Conservation (phyloP, 768 basidiomycete genomes). For the Russula earlei region DNA sequence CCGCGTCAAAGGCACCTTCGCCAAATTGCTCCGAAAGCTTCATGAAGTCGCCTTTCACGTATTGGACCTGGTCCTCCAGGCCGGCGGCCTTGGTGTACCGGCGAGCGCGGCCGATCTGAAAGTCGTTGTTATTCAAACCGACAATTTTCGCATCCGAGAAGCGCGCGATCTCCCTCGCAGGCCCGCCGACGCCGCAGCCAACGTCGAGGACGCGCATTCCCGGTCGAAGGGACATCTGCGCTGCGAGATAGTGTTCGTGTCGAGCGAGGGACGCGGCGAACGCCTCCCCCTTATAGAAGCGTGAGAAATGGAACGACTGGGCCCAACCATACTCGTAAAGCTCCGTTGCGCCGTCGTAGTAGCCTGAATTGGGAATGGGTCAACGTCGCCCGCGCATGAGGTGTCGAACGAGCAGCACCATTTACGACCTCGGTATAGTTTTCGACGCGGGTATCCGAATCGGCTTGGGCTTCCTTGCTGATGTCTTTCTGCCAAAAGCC, state of each 20-base stretch:
- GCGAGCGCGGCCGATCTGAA: conserved; percentile 82
- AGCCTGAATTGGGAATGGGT: conserved; percentile 42
- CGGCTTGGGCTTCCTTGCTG: conserved; percentile 49
- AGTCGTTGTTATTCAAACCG: conserved; percentile 94
- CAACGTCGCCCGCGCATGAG: not conserved
- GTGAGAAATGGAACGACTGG: conserved; percentile 90
- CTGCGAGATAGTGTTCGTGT: conserved; percentile 94
- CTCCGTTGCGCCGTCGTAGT: conserved; percentile 94
- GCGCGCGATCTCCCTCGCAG: conserved; percentile 88
- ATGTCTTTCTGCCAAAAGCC: conserved; percentile 88
- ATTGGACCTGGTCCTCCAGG: conserved; percentile 67
- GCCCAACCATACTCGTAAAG: conserved; percentile 94
- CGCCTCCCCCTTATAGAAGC: conserved; percentile 88
- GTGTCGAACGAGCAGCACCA: conserved; percentile 38
- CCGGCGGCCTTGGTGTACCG: conserved; percentile 73
- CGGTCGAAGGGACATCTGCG: conserved; percentile 72
- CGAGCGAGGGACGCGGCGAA: conserved; percentile 74
- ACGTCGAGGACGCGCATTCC: conserved; percentile 98
- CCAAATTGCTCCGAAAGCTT: conserved; percentile 87
- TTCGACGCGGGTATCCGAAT: conserved; percentile 65
- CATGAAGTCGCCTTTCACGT: conserved; percentile 95
- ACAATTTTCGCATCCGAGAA: conserved; percentile 81
- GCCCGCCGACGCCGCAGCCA: conserved; percentile 96
- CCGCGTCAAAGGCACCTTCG: conserved; percentile 88
- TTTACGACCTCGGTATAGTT: conserved; percentile 93